Conservation (phyloP, 768 basidiomycete species). For the Tremella yokohamensis region DNA sequence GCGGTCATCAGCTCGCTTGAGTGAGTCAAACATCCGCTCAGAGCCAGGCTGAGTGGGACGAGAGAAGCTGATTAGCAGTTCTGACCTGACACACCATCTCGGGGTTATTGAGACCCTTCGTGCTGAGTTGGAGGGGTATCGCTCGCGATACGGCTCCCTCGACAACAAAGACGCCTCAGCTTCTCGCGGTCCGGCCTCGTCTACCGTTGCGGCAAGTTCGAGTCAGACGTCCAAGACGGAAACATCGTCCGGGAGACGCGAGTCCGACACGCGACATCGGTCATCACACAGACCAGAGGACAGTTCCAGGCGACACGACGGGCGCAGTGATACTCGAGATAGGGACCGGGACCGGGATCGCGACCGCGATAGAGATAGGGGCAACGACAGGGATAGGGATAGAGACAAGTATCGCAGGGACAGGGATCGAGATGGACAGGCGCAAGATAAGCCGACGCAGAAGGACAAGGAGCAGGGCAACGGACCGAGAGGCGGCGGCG, state of each 20-base stretch:
- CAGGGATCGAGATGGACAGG: not conserved
- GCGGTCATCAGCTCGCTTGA: conserved; percentile 37
- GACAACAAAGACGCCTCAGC: not conserved
- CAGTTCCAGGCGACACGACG: not conserved
- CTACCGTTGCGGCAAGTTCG: not conserved
- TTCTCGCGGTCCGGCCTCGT: not conserved
- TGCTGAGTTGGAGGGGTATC: conserved; percentile 17
- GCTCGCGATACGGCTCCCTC: conserved; percentile 8
- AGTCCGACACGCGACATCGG: not conserved
- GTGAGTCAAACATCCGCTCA: conserved; percentile 16
- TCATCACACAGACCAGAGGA: not conserved
- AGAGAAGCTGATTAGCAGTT: conserved; percentile 13
- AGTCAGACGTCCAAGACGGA: not conserved
- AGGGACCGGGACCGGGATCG: conserved; percentile 5
- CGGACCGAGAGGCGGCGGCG: not conserved
- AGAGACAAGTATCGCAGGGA: not conserved
- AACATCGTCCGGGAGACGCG: not conserved
- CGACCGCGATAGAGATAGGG: not conserved
- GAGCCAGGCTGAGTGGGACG: not conserved
- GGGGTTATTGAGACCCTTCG: conserved; percentile 23
- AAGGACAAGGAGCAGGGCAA: not conserved
- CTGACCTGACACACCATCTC: conserved; percentile 35
- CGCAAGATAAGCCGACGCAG: not conserved
- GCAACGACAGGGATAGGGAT: not conserved
- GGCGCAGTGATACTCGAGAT: not conserved